These are phyloP conservation scores for Xylaria nigripes DNA, from an alignment of 495 filamentous ascomycete species.

Conservation along the genomic window DNA sequence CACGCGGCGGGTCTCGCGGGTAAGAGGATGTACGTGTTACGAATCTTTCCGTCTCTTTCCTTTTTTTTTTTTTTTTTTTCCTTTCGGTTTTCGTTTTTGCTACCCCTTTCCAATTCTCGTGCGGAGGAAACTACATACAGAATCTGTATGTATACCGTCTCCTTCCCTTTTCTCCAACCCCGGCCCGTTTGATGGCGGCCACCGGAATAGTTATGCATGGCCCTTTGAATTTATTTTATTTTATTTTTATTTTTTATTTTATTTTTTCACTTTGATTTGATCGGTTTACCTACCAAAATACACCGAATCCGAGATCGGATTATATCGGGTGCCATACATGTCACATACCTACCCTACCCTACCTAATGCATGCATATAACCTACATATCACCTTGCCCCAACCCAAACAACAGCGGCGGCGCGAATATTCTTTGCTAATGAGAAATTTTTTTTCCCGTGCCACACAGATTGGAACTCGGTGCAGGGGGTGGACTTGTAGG, in stretches of 20 bases:
- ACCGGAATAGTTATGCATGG: background rate
- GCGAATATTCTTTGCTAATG: background rate
- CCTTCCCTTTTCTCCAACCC: no score
- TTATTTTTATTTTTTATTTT: background rate
- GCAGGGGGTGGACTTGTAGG: slow-evolving; percentile 87
- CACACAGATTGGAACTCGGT: slow-evolving; percentile 73
- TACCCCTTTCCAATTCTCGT: background rate
- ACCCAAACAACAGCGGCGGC: background rate
- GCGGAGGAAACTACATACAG: no score
- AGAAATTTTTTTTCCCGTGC: background rate
- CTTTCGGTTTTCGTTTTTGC: background rate
- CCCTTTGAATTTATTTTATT: no score
- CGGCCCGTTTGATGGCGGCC: background rate
- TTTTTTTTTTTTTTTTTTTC: background rate
- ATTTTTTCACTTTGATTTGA: background rate
- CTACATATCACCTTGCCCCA: no score
- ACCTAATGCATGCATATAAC: background rate
- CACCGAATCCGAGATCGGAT: background rate
- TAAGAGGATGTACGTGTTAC: slow-evolving; percentile 66
- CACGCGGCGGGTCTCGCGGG: slow-evolving; percentile 51
- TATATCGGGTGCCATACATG: background rate
- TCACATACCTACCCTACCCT: background rate
- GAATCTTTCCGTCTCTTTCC: background rate
- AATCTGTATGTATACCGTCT: no score
- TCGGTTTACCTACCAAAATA: background rate